Base-by-base conservation (phyloP, 768 basidiomycete genomes). In the Boletus sensibilis region DNA sequence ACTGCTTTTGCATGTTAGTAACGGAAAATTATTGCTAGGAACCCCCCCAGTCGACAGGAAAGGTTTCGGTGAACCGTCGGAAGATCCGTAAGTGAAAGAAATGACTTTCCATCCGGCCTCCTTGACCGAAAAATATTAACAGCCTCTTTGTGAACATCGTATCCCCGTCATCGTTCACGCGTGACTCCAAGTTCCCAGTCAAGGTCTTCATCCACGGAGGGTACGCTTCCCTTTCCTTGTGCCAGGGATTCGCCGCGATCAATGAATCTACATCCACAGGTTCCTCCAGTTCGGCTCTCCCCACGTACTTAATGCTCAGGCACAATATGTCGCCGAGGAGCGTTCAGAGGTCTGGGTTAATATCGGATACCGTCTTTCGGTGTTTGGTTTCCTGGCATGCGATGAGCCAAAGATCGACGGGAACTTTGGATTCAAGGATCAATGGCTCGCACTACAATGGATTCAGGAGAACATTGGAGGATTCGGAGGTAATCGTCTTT, bases 401-500 rank as follows among this genome's bases (percentile, higher is more conserved):
- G 84, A 87, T 43, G 68, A 80, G 55, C 87, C 87, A 13, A 65
- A 72, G 40, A 66, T 92, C 44, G 74, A 75, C 16, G 90, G 90
- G 3, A 92, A 92, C 64, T 92, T 86, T 67, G 89, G 90, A 1
- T 92, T 92, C 75, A 91, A 90, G 69, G 90, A 92, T 64, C 88
- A 88, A 63, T 91, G 89, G 89, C 64, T 88, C 20, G 89, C 84
- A 1, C 64, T 91, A n/a, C 74, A 81, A 61, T 91, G 89, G 88
- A 74, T 91, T 25, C 80, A 75, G 44, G 80, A 80, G 18, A 88
- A 91, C 61, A 88, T 92, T 21, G 68, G 68, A 38, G 72, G 74
- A 0, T 92, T 91, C 59, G 90, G 89, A 69, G 90, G 88, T 83
- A 64, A 39, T n/a, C 5, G 7, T 3, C 3, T 6, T 27, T 35